Base-by-base conservation (phyloP, 2,329 filamentous ascomycete genomes). In the Exophiala lecanii-corni region DNA sequence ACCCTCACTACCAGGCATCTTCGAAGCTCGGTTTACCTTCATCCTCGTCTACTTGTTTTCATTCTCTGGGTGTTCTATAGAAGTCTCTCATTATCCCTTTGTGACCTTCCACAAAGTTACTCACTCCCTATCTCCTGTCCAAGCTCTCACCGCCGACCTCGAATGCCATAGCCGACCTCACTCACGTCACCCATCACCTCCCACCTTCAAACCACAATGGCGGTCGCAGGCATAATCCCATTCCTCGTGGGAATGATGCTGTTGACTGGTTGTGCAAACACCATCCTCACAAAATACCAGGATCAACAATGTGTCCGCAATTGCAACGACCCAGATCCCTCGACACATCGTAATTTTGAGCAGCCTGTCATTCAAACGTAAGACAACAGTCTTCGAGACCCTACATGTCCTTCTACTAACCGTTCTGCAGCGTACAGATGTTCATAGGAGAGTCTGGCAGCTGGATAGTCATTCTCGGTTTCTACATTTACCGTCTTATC, bases 221-320 rank as follows among this genome's bases (percentile, higher is more conserved):
- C 84, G 55, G 74, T 77, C 54, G 79, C 78, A 63, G 78, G 78
- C 26, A 62, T 88, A 42, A 78, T 97, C 47, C 89, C 89, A 26
- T 77, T 96, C 60, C 75, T 97, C 51, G 88, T 97, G 65, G 84
- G 76, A 57, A 94, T 96, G 87, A 97, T 97, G 91, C 75, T 97
- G 61, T 70, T 95, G 62, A 96, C 91, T 17, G 91, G 91, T 51
- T 89, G 94, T 50, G 95, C 89, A 75, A 98, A 98, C 65, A 98
- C 92, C 2, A 79, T 98, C 49, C 75, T 98, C 59, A 96, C 91
- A 56, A 98, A 98, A 63, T 96, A 89, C 30, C 47, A 70, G 86
- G 92, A 98, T 64, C 94, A 95, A 73, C 88, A 96, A 82, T 98
- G 92, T 69, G 86, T 97, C 30, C 78, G 85, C 54, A 81, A 97